Evolutionary conservation across 2,329 filamentous ascomycete genomes (phyloP).

Genomic region (Tolypocladium sp.): DNA sequence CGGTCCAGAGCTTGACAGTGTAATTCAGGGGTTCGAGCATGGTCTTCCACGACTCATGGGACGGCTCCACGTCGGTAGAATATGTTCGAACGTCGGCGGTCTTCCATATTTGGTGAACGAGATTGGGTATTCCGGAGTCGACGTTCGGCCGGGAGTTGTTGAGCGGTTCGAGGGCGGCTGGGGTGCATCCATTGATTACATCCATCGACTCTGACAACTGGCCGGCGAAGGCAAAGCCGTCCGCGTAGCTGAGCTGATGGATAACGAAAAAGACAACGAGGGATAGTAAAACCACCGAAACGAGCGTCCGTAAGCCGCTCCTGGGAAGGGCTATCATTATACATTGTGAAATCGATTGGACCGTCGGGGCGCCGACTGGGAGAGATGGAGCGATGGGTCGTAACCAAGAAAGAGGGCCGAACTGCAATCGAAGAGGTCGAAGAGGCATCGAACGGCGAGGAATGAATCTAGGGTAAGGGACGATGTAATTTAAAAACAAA

Average conservation of each 20-base stretch:
- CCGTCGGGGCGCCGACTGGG: neutral
- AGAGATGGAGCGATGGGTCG: neutral
- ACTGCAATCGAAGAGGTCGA: no score
- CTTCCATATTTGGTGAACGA: constrained; percentile 15
- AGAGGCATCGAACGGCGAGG: no score
- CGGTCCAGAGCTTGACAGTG: constrained; percentile 14
- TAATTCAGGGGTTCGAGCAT: constrained; percentile 8
- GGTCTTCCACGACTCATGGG: constrained; percentile 7
- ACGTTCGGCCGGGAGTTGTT: neutral
- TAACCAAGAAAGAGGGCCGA: neutral
- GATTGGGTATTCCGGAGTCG: constrained; percentile 4
- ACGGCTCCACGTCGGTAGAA: constrained; percentile 2
- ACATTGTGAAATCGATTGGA: neutral
- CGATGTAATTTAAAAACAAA: neutral
- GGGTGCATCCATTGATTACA: neutral
- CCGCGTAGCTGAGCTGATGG: neutral
- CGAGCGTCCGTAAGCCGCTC: neutral
- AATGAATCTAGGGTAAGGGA: neutral
- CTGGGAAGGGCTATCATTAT: neutral
- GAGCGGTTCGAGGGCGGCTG: neutral
- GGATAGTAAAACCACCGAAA: neutral
- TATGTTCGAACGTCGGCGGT: constrained; percentile 8
- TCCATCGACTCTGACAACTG: neutral
- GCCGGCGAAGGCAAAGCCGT: neutral
- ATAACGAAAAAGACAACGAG: neutral